Conservation (phyloP, 768 basidiomycete species). For the Tephrocybe sp. region DNA sequence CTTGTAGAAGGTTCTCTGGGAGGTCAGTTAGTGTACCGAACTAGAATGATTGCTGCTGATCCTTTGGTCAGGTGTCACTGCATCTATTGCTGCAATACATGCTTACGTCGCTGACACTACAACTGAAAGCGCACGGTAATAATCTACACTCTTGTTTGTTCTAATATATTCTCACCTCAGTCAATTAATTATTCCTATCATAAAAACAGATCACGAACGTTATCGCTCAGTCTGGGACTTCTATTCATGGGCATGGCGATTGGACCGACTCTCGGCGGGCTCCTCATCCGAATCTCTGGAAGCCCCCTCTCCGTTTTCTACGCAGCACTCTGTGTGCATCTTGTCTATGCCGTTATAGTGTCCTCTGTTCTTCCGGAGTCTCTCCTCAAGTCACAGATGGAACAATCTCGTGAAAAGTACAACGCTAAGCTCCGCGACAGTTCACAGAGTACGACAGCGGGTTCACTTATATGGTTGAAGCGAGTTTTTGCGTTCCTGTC, state of each 20-base stretch:
- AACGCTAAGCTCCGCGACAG: conserved; percentile 27
- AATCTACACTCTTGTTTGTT: background rate
- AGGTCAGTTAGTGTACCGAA: conserved; percentile 52
- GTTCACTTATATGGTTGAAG: conserved; percentile 39
- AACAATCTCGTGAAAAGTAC: conserved; percentile 35
- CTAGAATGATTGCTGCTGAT: background rate
- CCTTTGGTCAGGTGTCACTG: conserved; percentile 41
- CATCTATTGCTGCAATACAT: conserved; percentile 51
- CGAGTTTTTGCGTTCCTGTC: conserved; percentile 62
- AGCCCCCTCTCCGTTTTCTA: conserved; percentile 71
- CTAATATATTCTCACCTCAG: background rate
- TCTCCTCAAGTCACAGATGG: conserved; percentile 53
- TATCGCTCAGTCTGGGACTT: conserved; percentile 68
- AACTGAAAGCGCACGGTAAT: conserved; percentile 52
- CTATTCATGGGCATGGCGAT: conserved; percentile 73
- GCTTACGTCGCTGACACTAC: conserved; percentile 75
- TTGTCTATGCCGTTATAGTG: conserved; percentile 46
- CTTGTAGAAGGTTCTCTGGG: conserved; percentile 71
- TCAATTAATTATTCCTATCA: background rate
- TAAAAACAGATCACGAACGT: conserved; percentile 52
- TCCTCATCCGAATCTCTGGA: conserved; percentile 60
- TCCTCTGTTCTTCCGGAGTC: conserved; percentile 79
- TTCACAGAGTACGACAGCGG: conserved; percentile 16
- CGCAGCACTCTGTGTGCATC: conserved; percentile 49
- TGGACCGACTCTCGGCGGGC: conserved; percentile 72